Evolutionary conservation across 352 stramenopile species (phyloP), one percentile per base, ranked within the genome.

Genomic region (Globisporangium yorkense): DNA sequence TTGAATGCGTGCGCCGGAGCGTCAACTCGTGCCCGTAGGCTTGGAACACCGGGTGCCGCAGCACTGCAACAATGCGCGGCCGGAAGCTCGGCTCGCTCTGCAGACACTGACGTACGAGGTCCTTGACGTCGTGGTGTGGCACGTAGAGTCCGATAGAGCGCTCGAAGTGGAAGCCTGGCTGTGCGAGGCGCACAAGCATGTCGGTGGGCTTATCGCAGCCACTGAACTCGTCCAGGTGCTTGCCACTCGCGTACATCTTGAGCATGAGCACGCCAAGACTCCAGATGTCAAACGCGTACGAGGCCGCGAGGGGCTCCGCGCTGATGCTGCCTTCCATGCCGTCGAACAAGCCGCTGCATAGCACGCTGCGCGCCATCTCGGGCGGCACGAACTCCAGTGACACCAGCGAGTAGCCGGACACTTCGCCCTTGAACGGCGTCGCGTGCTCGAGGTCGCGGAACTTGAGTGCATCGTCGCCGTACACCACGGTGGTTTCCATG

Each of bases 241-340:
- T 80, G 29, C 56, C 62, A 35, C 61, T 66, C 6, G 72, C 71
- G 56, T 87, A 82, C 33, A 81, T 64, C 51, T 86, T 84, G 20
- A 88, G 60, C 2, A 86, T 72, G 13, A 84, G 65, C 16, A 87
- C 67, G 0, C 80, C 77, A 20, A 88, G 60, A 51, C 74, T 75
- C 80, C 80, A 90, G 15, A 83, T 62, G 59, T 90, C 80, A 35
- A 81, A 68, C 9, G 75, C 62, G 43, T 68, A 58, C n/a, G 56
- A 68, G 31, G 56, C 59, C 39, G 57, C 48, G 13, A 58, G 41
- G 57, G n/a, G 53, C 44, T 15, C 53, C n/a, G 8, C 24, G 31
- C 21, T 63, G 55, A 53, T 52, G 35, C 35, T 62, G 16, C 12
- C 56, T 35, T 62, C 52, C 20, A 52, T 45, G 15, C 56, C 48